Conservation (phyloP, 805 yeast genomes). For the Ogataea parapolymorpha region DNA sequence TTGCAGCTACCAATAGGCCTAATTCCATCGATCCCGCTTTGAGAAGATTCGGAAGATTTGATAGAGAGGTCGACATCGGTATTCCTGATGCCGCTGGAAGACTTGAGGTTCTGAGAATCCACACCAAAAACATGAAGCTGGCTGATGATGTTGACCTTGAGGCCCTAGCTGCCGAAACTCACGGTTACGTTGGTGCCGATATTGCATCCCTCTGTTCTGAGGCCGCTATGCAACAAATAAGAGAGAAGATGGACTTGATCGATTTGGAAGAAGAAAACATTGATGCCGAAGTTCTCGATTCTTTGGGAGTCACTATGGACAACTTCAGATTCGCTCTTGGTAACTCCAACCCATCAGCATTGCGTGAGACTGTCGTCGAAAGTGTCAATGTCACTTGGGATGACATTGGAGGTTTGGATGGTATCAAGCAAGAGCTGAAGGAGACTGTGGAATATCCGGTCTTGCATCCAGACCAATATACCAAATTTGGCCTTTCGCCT, state of each 20-base stretch:
- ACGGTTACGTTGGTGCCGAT: conserved; percentile 99
- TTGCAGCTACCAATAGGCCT: conserved; percentile 94
- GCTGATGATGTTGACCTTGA: conserved; percentile 94
- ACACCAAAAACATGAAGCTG: conserved; percentile 97
- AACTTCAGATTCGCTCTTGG: conserved; percentile 97
- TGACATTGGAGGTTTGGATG: conserved; percentile 97
- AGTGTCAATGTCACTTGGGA: conserved; percentile 99
- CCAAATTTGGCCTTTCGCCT: conserved; percentile 96
- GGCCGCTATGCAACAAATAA: conserved; percentile 99
- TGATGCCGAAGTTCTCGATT: conserved; percentile 94
- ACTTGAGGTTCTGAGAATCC: conserved; percentile 93
- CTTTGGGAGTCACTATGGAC: conserved; percentile 97
- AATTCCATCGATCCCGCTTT: conserved; percentile 83
- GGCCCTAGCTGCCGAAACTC: conserved; percentile 94
- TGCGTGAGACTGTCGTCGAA: conserved; percentile 99
- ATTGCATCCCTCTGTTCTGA: conserved; percentile 98
- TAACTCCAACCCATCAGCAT: conserved; percentile 96
- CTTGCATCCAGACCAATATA: conserved; percentile 96
- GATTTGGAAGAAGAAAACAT: conserved; percentile 95
- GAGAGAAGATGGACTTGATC: conserved; percentile 98
- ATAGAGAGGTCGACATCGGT: conserved; percentile 83
- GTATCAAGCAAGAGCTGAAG: conserved; percentile 92
- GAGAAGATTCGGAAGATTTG: conserved; percentile 83
- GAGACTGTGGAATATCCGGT: conserved; percentile 99
- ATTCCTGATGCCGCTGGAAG: conserved; percentile 98